Conservation (phyloP, 2,329 filamentous ascomycete species). For the Aspergillus udagawae region DNA sequence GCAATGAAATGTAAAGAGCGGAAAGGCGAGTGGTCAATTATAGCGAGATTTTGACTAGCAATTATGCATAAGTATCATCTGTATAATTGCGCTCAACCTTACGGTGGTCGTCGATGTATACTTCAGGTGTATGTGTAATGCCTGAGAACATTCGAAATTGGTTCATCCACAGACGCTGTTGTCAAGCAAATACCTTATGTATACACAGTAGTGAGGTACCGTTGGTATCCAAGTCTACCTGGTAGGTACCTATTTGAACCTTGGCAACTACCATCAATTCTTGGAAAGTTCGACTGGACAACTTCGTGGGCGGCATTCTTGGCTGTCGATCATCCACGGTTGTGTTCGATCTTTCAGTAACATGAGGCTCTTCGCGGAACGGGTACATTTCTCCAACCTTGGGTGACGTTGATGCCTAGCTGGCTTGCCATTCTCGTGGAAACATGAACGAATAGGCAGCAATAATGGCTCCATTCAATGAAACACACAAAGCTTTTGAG, state of each 20-base stretch:
- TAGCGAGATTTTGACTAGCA: background rate
- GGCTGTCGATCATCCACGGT: background rate
- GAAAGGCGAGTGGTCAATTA: background rate
- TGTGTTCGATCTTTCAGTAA: background rate
- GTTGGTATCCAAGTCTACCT: too few species aligned
- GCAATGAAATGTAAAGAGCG: background rate
- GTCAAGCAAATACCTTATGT: too few species aligned
- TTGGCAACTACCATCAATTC: too few species aligned
- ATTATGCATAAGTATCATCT: background rate
- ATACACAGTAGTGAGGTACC: too few species aligned
- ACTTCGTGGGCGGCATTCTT: background rate
- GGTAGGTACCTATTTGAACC: too few species aligned
- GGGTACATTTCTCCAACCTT: background rate
- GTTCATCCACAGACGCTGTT: too few species aligned
- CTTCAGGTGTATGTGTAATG: background rate
- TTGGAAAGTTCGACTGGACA: background rate
- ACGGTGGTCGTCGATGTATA: too few species aligned
- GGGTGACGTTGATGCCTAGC: background rate
- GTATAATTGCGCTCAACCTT: background rate
- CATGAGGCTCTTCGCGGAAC: background rate
- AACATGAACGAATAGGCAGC: background rate
- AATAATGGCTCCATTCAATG: background rate
- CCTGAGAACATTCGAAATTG: too few species aligned
- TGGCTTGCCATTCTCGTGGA: background rate
- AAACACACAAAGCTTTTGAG: background rate